Percentiles rank a stretch among this genome's conserved stretches.
phyloP scores from a whole-genome alignment of 768 basidiomycete genomes.

The Udeniomyces megalosporus region DNA sequence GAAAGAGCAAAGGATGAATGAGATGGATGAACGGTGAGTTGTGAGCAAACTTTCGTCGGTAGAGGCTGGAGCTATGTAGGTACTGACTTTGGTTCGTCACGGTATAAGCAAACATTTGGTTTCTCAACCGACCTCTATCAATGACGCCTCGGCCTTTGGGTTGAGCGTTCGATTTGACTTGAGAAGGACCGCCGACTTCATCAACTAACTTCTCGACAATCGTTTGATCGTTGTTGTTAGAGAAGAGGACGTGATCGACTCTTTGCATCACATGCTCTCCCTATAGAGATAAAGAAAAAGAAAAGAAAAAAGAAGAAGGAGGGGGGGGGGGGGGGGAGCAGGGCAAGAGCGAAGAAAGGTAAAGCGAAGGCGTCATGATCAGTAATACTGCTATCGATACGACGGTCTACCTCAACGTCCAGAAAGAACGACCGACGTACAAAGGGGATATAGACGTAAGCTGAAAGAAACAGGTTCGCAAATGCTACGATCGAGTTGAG shows the following conservation, averaged over 20 bases:
- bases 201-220: background rate
- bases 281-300: conserved; percentile 47
- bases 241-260: conserved; percentile 20
- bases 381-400: no score
- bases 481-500: conserved; percentile 80
- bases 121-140: conserved; percentile 44
- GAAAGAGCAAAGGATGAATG: background rate
- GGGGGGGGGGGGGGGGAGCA: no score
- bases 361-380: no score
- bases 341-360: no score
- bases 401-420: no score
- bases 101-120: conserved; percentile 37
- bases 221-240: background rate
- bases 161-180: background rate
- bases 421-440: no score
- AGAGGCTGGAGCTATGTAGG: background rate
- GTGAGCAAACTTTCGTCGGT: no score
- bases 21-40: no score
- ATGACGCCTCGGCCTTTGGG: conserved; percentile 24
- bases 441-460: conserved; percentile 89
- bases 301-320: no score
- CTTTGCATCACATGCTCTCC: conserved; percentile 65
- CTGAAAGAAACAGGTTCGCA: conserved; percentile 76
- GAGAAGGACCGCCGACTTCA: background rate
- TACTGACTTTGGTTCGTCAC: conserved; percentile 57